phyloP scores from a whole-genome alignment of 2,329 filamentous ascomycete genomes.

The Neopestalotiopsis rosae region DNA sequence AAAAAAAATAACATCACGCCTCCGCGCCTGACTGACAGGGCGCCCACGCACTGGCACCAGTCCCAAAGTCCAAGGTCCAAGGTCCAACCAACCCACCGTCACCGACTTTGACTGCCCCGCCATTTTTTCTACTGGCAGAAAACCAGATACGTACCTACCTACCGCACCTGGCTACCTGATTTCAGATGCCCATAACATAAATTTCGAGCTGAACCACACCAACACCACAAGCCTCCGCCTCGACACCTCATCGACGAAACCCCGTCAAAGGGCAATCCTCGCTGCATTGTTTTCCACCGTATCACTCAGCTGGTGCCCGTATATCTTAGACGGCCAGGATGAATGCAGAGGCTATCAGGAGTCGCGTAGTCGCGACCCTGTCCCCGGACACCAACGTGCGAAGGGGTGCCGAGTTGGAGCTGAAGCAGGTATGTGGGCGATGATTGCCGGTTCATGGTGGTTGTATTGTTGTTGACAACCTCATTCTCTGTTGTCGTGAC shows the following conservation, averaged over 20 bases:
- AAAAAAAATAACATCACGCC: neutral
- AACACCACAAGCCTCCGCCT: neutral
- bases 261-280: slow-evolving; percentile 19
- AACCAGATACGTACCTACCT: slow-evolving; percentile 11
- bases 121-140: slow-evolving; percentile 15
- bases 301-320: slow-evolving; percentile 7
- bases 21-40: neutral
- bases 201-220: slow-evolving; percentile 18
- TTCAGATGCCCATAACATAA: slow-evolving; percentile 13
- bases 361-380: slow-evolving; percentile 78
- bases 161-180: slow-evolving; percentile 3
- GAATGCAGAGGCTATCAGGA: slow-evolving; percentile 77
- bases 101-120: slow-evolving; percentile 15
- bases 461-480: no score
- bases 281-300: slow-evolving; percentile 5
- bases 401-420: slow-evolving; percentile 78
- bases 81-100: neutral
- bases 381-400: slow-evolving; percentile 76
- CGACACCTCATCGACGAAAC: slow-evolving; percentile 11
- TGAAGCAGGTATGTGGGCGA: slow-evolving; percentile 73
- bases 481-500: neutral
- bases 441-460: neutral
- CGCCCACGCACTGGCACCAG: neutral
- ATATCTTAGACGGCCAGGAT: slow-evolving; percentile 50
- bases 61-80: no score